Percentiles rank a stretch among this genome's conserved stretches.
These are phyloP conservation scores for Globisporangium acanthophoron DNA, from an alignment of 352 stramenopile species.

Conservation along the genomic window DNA sequence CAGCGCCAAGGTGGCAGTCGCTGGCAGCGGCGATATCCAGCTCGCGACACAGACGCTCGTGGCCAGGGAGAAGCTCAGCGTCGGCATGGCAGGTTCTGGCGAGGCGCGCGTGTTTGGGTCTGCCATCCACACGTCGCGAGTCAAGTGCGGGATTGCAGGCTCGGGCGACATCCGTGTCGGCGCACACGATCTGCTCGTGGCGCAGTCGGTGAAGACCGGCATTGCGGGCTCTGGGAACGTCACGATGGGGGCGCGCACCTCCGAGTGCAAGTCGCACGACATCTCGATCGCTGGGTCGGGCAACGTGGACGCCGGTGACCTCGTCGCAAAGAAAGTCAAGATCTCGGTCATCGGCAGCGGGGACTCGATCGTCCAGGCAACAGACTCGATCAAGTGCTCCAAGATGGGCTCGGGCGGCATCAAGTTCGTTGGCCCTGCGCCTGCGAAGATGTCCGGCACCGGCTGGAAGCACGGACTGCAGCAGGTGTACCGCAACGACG, in stretches of 20 bases:
- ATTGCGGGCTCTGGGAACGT: conserved; percentile 20
- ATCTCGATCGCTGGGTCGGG: conserved; percentile 22
- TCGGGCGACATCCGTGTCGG: conserved; percentile 19
- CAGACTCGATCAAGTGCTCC: conserved; percentile 3
- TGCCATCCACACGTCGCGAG: conserved; percentile 1
- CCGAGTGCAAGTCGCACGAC: conserved; percentile 9
- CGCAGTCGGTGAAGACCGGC: conserved; percentile 10
- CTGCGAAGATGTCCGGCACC: conserved; percentile 2
- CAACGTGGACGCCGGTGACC: conserved; percentile 15
- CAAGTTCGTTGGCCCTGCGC: conserved; percentile 12
- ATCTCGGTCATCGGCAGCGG: conserved; percentile 19
- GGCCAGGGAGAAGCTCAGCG: conserved; percentile 1
- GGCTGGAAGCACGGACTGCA: conserved; percentile 2
- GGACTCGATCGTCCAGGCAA: conserved; percentile 11
- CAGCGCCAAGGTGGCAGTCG: conserved; percentile 5
- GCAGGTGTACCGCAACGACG: conserved; percentile 1
- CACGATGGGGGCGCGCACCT: conserved; percentile 8
- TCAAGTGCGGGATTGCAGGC: conserved; percentile 14
- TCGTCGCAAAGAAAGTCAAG: conserved; percentile 8
- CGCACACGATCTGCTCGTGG: conserved; percentile 12
- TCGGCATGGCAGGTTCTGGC: conserved; percentile 13
- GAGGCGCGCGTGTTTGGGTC: conserved; percentile 5
- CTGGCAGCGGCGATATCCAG: conserved; percentile 21
- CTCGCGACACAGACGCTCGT: conserved; percentile 9
- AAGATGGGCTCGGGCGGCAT: conserved; percentile 15